A percentile compares a stretch with the other conserved stretches of the same genome.
These are phyloP conservation scores for Lipomyces chichibuensis DNA, from an alignment of 805 yeast genomes.

Conservation along the genomic window DNA sequence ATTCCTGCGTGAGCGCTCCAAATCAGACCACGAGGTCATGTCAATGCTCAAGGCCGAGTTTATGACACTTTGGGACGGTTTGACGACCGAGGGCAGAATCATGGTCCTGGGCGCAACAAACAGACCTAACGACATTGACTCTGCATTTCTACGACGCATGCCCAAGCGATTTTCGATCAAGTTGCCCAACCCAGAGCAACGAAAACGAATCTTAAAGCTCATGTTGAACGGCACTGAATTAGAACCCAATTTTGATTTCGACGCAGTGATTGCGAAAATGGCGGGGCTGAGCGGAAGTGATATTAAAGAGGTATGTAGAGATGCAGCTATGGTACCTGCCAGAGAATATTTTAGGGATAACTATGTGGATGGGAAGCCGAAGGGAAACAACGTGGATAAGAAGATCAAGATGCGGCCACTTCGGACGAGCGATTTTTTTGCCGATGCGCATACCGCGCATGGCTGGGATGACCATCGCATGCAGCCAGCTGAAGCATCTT, in stretches of 20 bases:
- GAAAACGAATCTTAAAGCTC: constrained; percentile 70
- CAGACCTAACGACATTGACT: constrained; percentile 86
- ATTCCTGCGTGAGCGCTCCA: constrained; percentile 80
- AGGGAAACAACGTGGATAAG: background rate
- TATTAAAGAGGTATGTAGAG: constrained; percentile 85
- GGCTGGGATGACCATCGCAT: background rate
- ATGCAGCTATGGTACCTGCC: constrained; percentile 88
- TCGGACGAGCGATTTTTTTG: constrained; percentile 63
- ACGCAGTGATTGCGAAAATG: constrained; percentile 62
- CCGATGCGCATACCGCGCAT: background rate
- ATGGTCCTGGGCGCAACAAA: constrained; percentile 94
- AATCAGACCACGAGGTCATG: constrained; percentile 91
- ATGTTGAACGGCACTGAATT: constrained; percentile 66
- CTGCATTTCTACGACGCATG: constrained; percentile 88
- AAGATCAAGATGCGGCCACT: constrained; percentile 58
- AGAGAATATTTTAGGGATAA: constrained; percentile 77
- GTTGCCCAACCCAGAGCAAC: constrained; percentile 68
- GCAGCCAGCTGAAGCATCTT: background rate
- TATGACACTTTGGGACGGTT: constrained; percentile 97
- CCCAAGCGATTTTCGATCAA: constrained; percentile 85
- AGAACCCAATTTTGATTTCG: constrained; percentile 62
- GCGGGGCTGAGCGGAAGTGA: constrained; percentile 89
- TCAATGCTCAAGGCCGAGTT: constrained; percentile 94
- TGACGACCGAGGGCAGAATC: constrained; percentile 62
- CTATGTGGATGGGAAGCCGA: constrained; percentile 42